Conservation (phyloP, 73 alveolate species). For the Paramecium tetraurelia region DNA sequence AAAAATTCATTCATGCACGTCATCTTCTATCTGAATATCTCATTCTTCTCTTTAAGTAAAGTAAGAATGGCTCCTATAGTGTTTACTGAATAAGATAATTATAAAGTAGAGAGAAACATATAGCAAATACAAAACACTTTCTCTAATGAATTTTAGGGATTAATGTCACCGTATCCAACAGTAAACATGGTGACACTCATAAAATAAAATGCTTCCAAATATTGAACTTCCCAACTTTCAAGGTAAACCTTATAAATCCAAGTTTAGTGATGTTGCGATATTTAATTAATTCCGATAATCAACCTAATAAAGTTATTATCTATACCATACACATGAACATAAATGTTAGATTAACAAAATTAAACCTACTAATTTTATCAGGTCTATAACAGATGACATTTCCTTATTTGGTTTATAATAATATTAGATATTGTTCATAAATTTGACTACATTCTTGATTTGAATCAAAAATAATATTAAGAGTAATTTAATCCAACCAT, state of each 20-base stretch:
- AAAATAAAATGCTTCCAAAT: conserved; percentile 16
- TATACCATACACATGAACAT: conserved; percentile 10
- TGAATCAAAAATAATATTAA: neutral
- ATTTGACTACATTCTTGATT: neutral
- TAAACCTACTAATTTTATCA: neutral
- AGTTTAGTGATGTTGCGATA: neutral
- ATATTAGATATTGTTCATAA: neutral
- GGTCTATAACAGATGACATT: neutral
- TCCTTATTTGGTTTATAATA: conserved; percentile 7
- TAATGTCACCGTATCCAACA: conserved; percentile 9
- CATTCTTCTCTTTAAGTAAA: conserved; percentile 30
- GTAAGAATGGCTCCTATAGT: conserved; percentile 52
- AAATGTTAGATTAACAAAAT: neutral
- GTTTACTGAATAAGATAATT: conserved; percentile 47
- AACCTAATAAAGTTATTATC: neutral
- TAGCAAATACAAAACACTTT: conserved; percentile 21
- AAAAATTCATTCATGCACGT: conserved; percentile 46
- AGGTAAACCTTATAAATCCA: neutral
- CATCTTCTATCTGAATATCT: conserved; percentile 27
- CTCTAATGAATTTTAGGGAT: neutral
- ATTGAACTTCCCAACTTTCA: neutral
- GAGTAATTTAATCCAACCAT: neutral
- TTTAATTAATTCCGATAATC: neutral
- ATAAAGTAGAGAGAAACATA: conserved; percentile 16
- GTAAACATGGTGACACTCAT: conserved; percentile 29